Evolutionary conservation across 768 basidiomycete species (phyloP).

Genomic region (Boletellus emodensis): DNA sequence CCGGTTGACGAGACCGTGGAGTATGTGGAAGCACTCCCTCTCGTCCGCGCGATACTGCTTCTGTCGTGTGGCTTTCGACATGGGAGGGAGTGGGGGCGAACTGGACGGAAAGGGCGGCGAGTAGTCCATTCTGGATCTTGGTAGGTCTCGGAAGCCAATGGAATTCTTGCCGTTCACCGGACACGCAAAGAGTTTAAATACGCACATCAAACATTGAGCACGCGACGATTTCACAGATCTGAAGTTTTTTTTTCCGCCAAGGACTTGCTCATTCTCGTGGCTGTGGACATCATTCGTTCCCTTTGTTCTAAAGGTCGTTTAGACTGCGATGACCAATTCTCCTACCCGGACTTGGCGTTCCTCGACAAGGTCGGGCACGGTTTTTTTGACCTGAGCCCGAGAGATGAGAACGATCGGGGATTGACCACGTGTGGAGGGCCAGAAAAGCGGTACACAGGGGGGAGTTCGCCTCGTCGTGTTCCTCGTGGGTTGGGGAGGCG

Average conservation of each 20-base stretch:
- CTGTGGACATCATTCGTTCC: neutral
- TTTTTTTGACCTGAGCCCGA: too few species aligned
- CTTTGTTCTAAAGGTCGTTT: neutral
- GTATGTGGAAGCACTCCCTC: constrained; percentile 17
- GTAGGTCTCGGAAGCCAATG: neutral
- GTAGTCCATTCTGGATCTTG: neutral
- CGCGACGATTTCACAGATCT: neutral
- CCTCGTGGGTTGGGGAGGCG: too few species aligned
- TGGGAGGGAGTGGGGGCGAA: neutral
- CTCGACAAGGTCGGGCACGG: too few species aligned
- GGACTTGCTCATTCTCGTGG: neutral
- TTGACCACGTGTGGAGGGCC: too few species aligned
- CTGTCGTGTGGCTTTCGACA: constrained; percentile 14
- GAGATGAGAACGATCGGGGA: too few species aligned
- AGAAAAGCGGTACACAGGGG: too few species aligned
- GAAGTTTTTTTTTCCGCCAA: neutral
- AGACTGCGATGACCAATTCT: too few species aligned
- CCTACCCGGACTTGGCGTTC: too few species aligned
- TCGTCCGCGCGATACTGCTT: constrained; percentile 22
- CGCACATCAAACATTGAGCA: neutral
- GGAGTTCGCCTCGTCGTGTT: too few species aligned
- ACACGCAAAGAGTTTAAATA: constrained; percentile 9
- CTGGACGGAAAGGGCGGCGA: neutral
- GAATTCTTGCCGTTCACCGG: neutral
- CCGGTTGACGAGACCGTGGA: constrained; percentile 15